Conservation (phyloP, 495 filamentous ascomycete genomes). For the Hypoxylon trugodes region DNA sequence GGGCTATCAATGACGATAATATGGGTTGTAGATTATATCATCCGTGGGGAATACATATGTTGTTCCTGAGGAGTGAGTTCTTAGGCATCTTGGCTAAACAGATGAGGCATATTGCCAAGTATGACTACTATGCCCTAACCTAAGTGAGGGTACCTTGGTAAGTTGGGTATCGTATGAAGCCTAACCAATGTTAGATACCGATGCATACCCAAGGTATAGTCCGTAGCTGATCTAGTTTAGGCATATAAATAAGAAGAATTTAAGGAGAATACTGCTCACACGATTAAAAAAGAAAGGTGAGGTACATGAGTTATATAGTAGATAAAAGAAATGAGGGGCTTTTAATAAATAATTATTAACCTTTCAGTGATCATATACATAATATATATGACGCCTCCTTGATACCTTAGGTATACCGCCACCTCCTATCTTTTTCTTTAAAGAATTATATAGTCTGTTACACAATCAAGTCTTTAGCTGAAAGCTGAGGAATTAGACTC, state of each 20-base stretch:
- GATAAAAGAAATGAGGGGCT: neutral
- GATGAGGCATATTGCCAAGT: slow-evolving; percentile 30
- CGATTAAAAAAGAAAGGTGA: too few species aligned
- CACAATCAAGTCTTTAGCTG: slow-evolving; percentile 6
- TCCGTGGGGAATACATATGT: slow-evolving; percentile 5
- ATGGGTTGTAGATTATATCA: slow-evolving; percentile 2
- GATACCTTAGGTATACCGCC: neutral
- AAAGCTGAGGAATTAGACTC: neutral
- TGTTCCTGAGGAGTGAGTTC: slow-evolving; percentile 21
- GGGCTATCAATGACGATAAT: slow-evolving; percentile 5
- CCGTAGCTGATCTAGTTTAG: slow-evolving; percentile 14
- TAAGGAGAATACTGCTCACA: too few species aligned
- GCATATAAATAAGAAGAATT: neutral
- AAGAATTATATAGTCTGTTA: slow-evolving; percentile 7
- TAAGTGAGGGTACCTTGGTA: too few species aligned
- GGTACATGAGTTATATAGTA: too few species aligned
- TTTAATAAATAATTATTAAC: too few species aligned
- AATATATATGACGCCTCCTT: slow-evolving; percentile 21
- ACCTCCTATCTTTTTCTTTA: neutral
- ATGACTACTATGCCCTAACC: slow-evolving; percentile 12
- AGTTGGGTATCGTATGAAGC: slow-evolving; percentile 33
- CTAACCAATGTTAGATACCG: slow-evolving; percentile 28
- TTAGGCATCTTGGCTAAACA: slow-evolving; percentile 27
- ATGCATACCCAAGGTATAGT: slow-evolving; percentile 10
- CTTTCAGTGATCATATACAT: neutral